phyloP scores from a whole-genome alignment of 768 basidiomycete genomes.

The Gloeostereum incarnatum region DNA sequence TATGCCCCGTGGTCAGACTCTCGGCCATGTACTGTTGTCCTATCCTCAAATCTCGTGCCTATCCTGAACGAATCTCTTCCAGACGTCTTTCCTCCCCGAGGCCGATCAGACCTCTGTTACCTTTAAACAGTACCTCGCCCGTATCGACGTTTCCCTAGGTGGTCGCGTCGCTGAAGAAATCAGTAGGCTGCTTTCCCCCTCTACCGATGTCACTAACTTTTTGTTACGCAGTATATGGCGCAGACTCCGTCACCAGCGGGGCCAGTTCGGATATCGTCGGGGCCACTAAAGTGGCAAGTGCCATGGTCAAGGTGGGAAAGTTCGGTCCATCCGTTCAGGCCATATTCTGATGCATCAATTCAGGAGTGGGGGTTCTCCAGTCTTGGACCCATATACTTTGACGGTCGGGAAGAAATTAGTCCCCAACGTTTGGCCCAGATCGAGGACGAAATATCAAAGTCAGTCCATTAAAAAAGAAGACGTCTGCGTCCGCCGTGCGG shows the following conservation, averaged over 20 bases:
- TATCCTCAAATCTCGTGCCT: background rate
- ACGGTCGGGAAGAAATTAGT: conserved; percentile 66
- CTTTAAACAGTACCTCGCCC: conserved; percentile 65
- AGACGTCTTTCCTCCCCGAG: conserved; percentile 76
- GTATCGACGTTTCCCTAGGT: conserved; percentile 89
- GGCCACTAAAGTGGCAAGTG: conserved; percentile 71
- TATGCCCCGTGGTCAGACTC: conserved; percentile 89
- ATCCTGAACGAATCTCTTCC: conserved; percentile 6
- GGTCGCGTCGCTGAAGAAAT: conserved; percentile 94
- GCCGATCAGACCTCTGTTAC: conserved; percentile 68
- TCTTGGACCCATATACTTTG: conserved; percentile 79
- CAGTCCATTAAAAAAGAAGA: conserved; percentile 21
- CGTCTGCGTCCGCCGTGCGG: conserved; percentile 1
- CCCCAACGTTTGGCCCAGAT: conserved; percentile 74
- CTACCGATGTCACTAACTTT: conserved; percentile 6
- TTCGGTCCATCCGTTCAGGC: conserved; percentile 1
- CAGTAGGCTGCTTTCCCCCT: conserved; percentile 32
- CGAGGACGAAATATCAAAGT: conserved; percentile 81
- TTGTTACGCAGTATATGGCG: conserved; percentile 61
- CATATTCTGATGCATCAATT: background rate
- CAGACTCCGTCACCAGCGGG: conserved; percentile 84
- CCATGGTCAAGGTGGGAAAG: conserved; percentile 79
- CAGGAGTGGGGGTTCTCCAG: conserved; percentile 78
- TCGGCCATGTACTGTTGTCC: conserved; percentile 57
- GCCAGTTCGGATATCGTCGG: conserved; percentile 80